These are phyloP conservation scores for Fusarium hostae DNA, from an alignment of 2,329 filamentous ascomycete genomes.

Conservation along the genomic window DNA sequence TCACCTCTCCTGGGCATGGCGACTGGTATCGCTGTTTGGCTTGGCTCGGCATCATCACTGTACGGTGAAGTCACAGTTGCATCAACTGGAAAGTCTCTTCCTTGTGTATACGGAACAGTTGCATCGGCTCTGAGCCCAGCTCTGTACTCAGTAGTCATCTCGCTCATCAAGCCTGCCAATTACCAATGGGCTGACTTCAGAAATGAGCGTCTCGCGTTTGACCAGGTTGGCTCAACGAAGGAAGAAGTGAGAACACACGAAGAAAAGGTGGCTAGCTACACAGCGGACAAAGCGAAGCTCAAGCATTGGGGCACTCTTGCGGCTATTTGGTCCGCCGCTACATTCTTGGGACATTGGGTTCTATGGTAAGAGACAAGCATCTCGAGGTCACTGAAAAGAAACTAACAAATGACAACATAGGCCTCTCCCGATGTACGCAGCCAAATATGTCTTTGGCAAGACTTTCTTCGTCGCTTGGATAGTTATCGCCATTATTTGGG, in stretches of 20 bases:
- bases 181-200: constrained; percentile 54
- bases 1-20: constrained; percentile 61
- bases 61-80: constrained; percentile 60
- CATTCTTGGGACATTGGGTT: constrained; percentile 64
- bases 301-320: constrained; percentile 56
- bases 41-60: constrained; percentile 58
- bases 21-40: constrained; percentile 64
- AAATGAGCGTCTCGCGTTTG: constrained; percentile 55
- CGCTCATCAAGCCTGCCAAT: constrained; percentile 55
- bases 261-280: constrained; percentile 42
- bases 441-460: constrained; percentile 60
- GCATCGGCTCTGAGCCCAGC: constrained; percentile 57
- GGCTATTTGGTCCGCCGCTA: constrained; percentile 55
- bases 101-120: constrained; percentile 64
- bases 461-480: constrained; percentile 63
- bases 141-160: constrained; percentile 59
- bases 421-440: constrained; percentile 65
- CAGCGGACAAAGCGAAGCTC: constrained; percentile 49
- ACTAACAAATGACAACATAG: too few species aligned
- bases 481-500: constrained; percentile 62
- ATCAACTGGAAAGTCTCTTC: constrained; percentile 60
- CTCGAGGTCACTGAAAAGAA: too few species aligned
- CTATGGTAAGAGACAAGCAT: too few species aligned
- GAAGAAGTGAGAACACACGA: constrained; percentile 16
- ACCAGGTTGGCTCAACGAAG: constrained; percentile 22